Evolutionary conservation across 108 stramenopile genomes (phyloP).

Genomic region (Nannochloropsis granulata): DNA sequence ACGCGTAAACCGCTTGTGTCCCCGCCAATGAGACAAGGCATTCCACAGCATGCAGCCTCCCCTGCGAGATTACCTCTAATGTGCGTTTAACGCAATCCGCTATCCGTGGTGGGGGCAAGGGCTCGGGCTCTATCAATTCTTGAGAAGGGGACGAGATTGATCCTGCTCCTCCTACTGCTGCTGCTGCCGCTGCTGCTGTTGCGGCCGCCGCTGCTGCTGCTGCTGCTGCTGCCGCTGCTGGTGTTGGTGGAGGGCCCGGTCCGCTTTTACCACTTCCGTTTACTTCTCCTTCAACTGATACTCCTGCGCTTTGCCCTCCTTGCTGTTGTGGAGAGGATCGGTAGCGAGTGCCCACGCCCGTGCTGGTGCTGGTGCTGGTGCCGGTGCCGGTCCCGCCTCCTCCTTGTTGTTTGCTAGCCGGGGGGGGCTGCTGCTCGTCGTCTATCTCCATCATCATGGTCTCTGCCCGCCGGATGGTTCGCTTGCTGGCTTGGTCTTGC

Average conservation of each 20-base stretch:
- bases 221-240: not conserved
- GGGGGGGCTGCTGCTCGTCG: not conserved
- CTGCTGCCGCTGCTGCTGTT: no score
- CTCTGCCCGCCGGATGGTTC: no score
- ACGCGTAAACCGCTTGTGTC: not conserved
- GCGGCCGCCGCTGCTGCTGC: not conserved
- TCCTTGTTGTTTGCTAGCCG: not conserved
- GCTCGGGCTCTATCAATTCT: not conserved
- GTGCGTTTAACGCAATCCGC: not conserved
- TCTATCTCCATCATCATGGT: not conserved
- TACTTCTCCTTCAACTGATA: not conserved
- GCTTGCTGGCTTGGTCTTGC: no score
- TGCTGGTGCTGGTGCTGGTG: not conserved
- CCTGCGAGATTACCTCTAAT: not conserved
- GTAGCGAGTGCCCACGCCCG: not conserved
- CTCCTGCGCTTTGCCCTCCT: not conserved
- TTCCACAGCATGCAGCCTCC: not conserved
- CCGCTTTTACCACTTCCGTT: not conserved
- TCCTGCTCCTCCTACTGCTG: no score
- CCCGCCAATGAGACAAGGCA: not conserved
- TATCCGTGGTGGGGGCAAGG: not conserved
- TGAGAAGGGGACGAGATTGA: not conserved
- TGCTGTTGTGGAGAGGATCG: not conserved
- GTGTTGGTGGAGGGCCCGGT: not conserved
- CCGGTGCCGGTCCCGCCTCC: not conserved